Base-by-base conservation (phyloP, 2,329 filamentous ascomycete species). In the Trichoderma sp. region DNA sequence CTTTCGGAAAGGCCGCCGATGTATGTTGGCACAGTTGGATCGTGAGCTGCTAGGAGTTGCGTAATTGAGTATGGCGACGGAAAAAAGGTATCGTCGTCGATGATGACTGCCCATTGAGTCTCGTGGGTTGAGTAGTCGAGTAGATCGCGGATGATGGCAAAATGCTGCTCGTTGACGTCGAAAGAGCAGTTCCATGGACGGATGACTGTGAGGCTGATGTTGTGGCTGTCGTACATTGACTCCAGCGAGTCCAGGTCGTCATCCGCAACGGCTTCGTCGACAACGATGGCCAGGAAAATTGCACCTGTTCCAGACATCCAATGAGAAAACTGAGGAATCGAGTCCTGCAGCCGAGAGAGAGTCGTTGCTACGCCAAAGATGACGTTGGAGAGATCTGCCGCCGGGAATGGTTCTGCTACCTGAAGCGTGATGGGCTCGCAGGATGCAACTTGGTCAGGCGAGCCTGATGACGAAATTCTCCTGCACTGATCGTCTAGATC, bases 1-100 rank as follows among this genome's bases (percentile, higher is more conserved):
- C 86, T 85, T 73, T 89, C 87, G 1, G 86, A 86, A 6, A 89
- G 75, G 2, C 83, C 83, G 3, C 87, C 87, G 12, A 89, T 78
- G 74, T 88, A 89, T 39, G 79, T 74, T 3, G 84, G 80, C 22
- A 79, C 73, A 2, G 78, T 80, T 72, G 84, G 79, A 72, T 89
- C 82, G 70, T 85, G 81, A 42, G 77, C 42, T 74, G 37, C 72
- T 73, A 89, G 80, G 6, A 82, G 79, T n/a, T 81, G 74, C 25
- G 82, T 78, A 17, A 89, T 77, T 0, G 80, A 79, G 61, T 82
- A 75, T 53, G 89, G 81, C 2, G 84, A 86, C 2, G 84, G 82
- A 74, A 89, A 89, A 75, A 89, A 89, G 1, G 87, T 89, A 71
- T 89, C 87, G 72, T 89, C 87, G 72, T 89, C 87, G 42, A 89